These are phyloP conservation scores for Rhododendron williamsianum DNA, from an alignment of 148 eudicot species.

Conservation along the genomic window DNA sequence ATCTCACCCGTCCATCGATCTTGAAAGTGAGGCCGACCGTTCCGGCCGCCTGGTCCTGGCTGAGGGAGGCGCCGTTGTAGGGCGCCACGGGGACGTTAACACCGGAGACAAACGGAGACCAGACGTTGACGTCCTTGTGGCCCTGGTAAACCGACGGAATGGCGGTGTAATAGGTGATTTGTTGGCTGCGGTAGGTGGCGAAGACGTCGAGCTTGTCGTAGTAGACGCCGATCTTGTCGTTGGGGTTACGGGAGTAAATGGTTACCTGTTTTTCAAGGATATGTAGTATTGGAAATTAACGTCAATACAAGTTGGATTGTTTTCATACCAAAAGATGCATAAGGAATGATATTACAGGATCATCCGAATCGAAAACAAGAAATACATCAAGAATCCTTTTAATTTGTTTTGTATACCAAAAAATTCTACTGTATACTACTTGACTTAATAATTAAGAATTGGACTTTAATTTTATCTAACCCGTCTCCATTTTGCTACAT, in stretches of 20 bases:
- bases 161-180: conserved; percentile 52
- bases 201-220: conserved; percentile 38
- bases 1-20: conserved; percentile 65
- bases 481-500: too few relatives aligned
- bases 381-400: background rate
- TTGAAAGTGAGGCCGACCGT: conserved; percentile 33
- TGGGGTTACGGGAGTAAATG: conserved; percentile 40
- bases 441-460: too few relatives aligned
- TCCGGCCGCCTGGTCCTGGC: conserved; percentile 44
- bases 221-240: conserved; percentile 33
- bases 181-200: conserved; percentile 57
- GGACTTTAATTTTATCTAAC: too few relatives aligned
- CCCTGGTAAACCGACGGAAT: conserved; percentile 65
- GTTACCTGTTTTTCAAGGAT: conserved; percentile 47
- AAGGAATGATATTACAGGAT: background rate
- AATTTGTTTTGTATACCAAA: too few relatives aligned
- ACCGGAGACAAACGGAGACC: conserved; percentile 74
- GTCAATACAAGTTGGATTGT: conserved; percentile 4
- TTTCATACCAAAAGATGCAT: too few relatives aligned
- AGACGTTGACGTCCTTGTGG: conserved; percentile 36
- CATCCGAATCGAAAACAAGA: background rate
- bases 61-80: conserved; percentile 40
- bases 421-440: too few relatives aligned
- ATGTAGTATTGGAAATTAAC: too few relatives aligned
- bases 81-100: conserved; percentile 66